These are phyloP conservation scores for Sporisorium scitamineum DNA, from an alignment of 1,284 basidiomycete species.

Conservation along the genomic window DNA sequence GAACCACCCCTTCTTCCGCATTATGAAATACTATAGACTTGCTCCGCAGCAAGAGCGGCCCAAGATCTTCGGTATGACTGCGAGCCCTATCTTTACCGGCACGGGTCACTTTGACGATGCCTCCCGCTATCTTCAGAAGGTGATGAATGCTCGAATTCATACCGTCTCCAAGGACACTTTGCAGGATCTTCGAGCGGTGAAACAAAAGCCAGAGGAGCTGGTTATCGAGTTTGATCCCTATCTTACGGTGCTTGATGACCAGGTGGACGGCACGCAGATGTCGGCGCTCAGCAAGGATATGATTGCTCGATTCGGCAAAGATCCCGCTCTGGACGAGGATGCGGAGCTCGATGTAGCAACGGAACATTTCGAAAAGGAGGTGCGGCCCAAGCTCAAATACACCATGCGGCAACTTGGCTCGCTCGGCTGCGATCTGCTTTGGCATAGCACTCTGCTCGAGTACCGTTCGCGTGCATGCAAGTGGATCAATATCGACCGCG, in stretches of 20 bases:
- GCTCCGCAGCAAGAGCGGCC: slow-evolving; percentile 25
- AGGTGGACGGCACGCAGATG: not conserved
- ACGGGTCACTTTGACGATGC: slow-evolving; percentile 29
- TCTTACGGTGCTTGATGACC: slow-evolving; percentile 17
- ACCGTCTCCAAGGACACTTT: slow-evolving; percentile 32
- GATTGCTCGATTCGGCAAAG: slow-evolving; percentile 10
- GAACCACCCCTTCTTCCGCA: slow-evolving; percentile 48
- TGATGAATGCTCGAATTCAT: slow-evolving; percentile 51
- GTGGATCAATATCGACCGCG: slow-evolving; percentile 14
- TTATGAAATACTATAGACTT: slow-evolving; percentile 56
- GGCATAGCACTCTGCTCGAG: slow-evolving; percentile 45
- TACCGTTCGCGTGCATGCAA: slow-evolving; percentile 29
- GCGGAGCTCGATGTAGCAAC: slow-evolving; percentile 11
- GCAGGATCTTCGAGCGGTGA: slow-evolving; percentile 35
- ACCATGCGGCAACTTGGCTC: slow-evolving; percentile 41
- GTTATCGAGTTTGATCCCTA: slow-evolving; percentile 54
- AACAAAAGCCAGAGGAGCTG: slow-evolving; percentile 45
- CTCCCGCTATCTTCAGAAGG: slow-evolving; percentile 30
- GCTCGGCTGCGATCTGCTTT: slow-evolving; percentile 51
- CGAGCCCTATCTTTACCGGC: slow-evolving; percentile 48
- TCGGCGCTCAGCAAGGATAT: slow-evolving; percentile 25
- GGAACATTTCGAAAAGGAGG: slow-evolving; percentile 29
- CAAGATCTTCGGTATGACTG: slow-evolving; percentile 63
- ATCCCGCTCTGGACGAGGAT: slow-evolving; percentile 6
- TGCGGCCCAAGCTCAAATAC: slow-evolving; percentile 47